Percentiles rank a stretch among this genome's conserved stretches.
Conservation (phyloP, 495 filamentous ascomycete genomes). For the Pseudoneurospora amorphoporcata region DNA sequence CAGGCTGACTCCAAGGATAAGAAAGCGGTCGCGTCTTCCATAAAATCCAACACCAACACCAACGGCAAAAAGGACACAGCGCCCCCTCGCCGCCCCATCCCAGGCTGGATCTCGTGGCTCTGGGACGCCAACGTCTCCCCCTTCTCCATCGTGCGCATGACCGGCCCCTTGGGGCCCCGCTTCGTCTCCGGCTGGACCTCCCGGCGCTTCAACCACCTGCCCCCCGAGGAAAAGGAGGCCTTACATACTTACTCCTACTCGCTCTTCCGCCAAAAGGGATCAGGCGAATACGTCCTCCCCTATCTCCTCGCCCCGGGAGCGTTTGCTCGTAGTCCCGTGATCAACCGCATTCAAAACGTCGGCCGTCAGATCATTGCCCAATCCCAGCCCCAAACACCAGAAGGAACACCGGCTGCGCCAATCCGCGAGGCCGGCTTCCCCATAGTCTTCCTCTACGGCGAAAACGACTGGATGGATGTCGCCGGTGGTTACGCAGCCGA, state of each 20-base stretch:
- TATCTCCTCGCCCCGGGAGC: slow-evolving; percentile 92
- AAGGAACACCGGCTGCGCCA: slow-evolving; percentile 21
- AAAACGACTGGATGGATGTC: slow-evolving; percentile 98
- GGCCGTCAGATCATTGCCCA: slow-evolving; percentile 48
- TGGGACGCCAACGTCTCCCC: slow-evolving; percentile 98
- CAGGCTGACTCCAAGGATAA: slow-evolving; percentile 9
- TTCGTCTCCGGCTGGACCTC: slow-evolving; percentile 93
- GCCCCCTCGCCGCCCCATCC: slow-evolving; percentile 46
- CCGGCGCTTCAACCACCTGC: slow-evolving; percentile 81
- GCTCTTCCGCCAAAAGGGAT: slow-evolving; percentile 87
- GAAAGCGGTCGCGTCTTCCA: slow-evolving; percentile 16
- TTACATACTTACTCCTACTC: slow-evolving; percentile 89
- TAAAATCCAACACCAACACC: slow-evolving; percentile 1
- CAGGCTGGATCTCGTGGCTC: slow-evolving; percentile 79
- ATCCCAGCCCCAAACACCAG: slow-evolving; percentile 12
- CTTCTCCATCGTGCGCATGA: slow-evolving; percentile 79
- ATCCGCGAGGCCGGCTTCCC: slow-evolving; percentile 65
- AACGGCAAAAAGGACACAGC: slow-evolving; percentile 6
- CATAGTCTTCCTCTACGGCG: slow-evolving; percentile 87
- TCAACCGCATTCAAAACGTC: slow-evolving; percentile 77
- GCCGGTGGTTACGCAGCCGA: slow-evolving; percentile 72
- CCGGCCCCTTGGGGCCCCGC: slow-evolving; percentile 84
- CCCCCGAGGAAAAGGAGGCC: slow-evolving; percentile 66
- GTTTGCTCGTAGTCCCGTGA: slow-evolving; percentile 78
- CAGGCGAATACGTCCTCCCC: slow-evolving; percentile 85